Evolutionary conservation across 2,329 filamentous ascomycete genomes (phyloP).

Genomic region (Apiospora aurea): DNA sequence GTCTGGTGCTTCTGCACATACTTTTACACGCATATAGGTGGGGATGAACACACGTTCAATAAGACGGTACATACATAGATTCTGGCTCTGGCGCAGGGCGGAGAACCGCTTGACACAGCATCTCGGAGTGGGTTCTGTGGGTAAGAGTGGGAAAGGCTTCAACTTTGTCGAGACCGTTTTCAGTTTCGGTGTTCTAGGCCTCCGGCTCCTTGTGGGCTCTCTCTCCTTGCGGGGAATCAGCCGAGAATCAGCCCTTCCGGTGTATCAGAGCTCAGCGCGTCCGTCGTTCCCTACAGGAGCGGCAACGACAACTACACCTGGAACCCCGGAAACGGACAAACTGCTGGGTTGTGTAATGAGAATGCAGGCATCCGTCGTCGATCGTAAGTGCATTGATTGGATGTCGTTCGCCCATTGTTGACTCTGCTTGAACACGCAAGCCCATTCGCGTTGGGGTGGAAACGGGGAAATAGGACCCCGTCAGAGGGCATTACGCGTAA

Average conservation of each 20-base stretch:
- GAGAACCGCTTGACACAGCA: not conserved
- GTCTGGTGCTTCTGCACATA: not conserved
- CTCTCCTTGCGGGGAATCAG: slow-evolving; percentile 11
- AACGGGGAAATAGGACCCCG: slow-evolving; percentile 10
- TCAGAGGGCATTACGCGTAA: not conserved
- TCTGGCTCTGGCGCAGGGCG: not conserved
- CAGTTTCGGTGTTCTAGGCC: slow-evolving; percentile 13
- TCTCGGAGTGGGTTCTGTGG: slow-evolving; percentile 2
- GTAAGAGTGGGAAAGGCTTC: not conserved
- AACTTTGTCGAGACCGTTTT: not conserved
- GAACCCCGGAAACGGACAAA: slow-evolving; percentile 2
- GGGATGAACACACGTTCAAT: slow-evolving; percentile 3
- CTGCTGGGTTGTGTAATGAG: not conserved
- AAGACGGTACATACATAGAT: not conserved
- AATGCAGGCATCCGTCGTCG: not conserved
- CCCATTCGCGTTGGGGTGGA: slow-evolving; percentile 9
- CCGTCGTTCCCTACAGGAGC: not conserved
- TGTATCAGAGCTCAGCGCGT: not conserved
- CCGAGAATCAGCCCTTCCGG: slow-evolving; percentile 11
- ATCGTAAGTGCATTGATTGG: slow-evolving; percentile 18
- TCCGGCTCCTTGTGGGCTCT: not conserved
- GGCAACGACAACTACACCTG: not conserved
- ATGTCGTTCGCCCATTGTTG: not conserved
- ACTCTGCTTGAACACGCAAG: not conserved
- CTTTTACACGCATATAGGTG: not conserved